phyloP scores from a whole-genome alignment of 2,329 filamentous ascomycete genomes.

The Calonectria pteridis region DNA sequence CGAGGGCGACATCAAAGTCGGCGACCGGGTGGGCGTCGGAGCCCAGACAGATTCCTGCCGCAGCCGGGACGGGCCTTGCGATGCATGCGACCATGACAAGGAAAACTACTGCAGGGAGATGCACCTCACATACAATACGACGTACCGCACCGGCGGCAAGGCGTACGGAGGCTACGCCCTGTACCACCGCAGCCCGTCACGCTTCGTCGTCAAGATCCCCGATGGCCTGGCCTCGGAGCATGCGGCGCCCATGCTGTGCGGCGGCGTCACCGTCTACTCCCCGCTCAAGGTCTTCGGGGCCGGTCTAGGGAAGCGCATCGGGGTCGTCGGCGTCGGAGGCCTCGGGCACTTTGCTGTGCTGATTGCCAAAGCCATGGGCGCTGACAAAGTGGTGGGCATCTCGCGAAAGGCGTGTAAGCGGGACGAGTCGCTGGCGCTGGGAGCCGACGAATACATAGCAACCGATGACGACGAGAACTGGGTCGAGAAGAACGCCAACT shows the following conservation, averaged over 20 bases:
- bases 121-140: constrained; percentile 70
- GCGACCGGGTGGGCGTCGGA: constrained; percentile 76
- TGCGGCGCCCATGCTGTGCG: constrained; percentile 85
- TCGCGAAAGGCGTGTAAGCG: constrained; percentile 68
- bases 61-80: constrained; percentile 62
- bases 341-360: constrained; percentile 77
- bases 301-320: constrained; percentile 81
- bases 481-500: constrained; percentile 64
- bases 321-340: constrained; percentile 77
- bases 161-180: constrained; percentile 70
- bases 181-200: constrained; percentile 39
- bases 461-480: constrained; percentile 64
- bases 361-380: constrained; percentile 73
- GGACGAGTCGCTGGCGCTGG: constrained; percentile 65
- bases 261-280: constrained; percentile 82
- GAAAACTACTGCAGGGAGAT: constrained; percentile 77
- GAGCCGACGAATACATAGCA: constrained; percentile 68
- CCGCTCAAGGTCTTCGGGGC: constrained; percentile 80
- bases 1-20: constrained; percentile 64
- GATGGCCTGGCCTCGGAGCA: constrained; percentile 71
- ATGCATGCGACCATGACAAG: constrained; percentile 70
- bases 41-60: constrained; percentile 76
- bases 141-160: constrained; percentile 72
- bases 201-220: constrained; percentile 75
- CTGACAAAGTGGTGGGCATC: constrained; percentile 66